A percentile compares a stretch with the other conserved stretches of the same genome.
Conservation (phyloP, 306 rosid species). For the Rosa chinensis region DNA sequence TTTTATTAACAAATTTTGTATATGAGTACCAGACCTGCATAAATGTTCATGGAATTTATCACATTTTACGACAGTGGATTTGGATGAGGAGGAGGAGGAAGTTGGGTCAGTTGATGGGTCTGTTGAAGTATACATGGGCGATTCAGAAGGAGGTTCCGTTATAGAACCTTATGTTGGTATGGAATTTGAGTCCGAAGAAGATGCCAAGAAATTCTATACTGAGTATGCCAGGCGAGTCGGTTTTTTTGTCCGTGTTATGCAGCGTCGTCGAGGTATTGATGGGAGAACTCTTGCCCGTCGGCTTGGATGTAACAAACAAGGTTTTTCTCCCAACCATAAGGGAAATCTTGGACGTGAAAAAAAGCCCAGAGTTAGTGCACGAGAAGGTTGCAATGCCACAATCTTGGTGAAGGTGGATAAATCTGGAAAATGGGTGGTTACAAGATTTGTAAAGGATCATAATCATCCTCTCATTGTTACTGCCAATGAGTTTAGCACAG, state of each 20-base stretch:
- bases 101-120: slow-evolving; percentile 39
- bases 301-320: slow-evolving; percentile 93
- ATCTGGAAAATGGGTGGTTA: slow-evolving; percentile 88
- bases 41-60: slow-evolving; percentile 27
- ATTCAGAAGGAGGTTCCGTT: slow-evolving; percentile 46
- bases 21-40: background rate
- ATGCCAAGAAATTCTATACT: slow-evolving; percentile 62
- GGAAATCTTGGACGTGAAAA: slow-evolving; percentile 57
- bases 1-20: background rate
- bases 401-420: slow-evolving; percentile 88
- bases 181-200: slow-evolving; percentile 88
- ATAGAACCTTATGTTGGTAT: slow-evolving; percentile 78
- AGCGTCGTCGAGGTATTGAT: slow-evolving; percentile 81
- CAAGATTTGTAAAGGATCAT: slow-evolving; percentile 85
- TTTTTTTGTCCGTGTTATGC: slow-evolving; percentile 80
- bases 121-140: slow-evolving; percentile 44
- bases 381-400: slow-evolving; percentile 96
- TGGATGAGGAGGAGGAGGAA: slow-evolving; percentile 52
- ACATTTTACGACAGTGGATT: slow-evolving; percentile 48
- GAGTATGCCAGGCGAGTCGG: slow-evolving; percentile 80
- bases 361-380: slow-evolving; percentile 77
- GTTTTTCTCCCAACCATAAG: slow-evolving; percentile 73
- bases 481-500: slow-evolving; percentile 69
- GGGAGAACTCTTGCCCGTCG: slow-evolving; percentile 94
- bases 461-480: slow-evolving; percentile 78